These are phyloP conservation scores for Diplodia mutila DNA, from an alignment of 2,329 filamentous ascomycete species.

Conservation along the genomic window DNA sequence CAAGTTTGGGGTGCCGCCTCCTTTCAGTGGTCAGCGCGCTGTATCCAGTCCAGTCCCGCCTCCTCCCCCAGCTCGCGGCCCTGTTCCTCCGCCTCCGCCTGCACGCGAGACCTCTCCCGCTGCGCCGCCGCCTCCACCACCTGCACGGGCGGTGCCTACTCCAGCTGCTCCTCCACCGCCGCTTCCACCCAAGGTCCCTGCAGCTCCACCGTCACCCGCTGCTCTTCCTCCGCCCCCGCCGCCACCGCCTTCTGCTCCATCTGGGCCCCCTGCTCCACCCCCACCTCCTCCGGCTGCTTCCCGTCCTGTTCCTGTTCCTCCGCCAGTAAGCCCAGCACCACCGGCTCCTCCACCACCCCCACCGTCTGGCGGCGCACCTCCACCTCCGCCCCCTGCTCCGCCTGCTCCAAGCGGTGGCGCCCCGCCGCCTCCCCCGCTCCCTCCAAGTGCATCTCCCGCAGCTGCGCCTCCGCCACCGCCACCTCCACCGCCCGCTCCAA, in stretches of 20 bases:
- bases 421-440: conserved; percentile 29
- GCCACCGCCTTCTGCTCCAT: conserved; percentile 33
- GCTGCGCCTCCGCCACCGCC: conserved; percentile 31
- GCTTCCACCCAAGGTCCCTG: conserved; percentile 53
- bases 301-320: conserved; percentile 42
- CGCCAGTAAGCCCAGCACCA: conserved; percentile 36
- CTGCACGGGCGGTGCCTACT: conserved; percentile 44
- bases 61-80: conserved; percentile 72
- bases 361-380: conserved; percentile 29
- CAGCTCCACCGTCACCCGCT: conserved; percentile 32
- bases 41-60: conserved; percentile 63
- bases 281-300: conserved; percentile 44
- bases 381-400: conserved; percentile 33
- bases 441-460: conserved; percentile 45
- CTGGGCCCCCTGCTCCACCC: conserved; percentile 33
- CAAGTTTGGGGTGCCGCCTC: conserved; percentile 77
- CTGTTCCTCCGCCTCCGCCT: conserved; percentile 62
- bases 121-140: conserved; percentile 56
- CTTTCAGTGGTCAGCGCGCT: conserved; percentile 68
- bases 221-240: conserved; percentile 34
- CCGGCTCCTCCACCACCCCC: conserved; percentile 31
- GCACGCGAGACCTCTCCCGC: conserved; percentile 42
- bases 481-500: conserved; percentile 43
- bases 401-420: conserved; percentile 33
- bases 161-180: conserved; percentile 63